These are phyloP conservation scores for Pyrus communis DNA, from an alignment of 306 rosid species.

Conservation along the genomic window DNA sequence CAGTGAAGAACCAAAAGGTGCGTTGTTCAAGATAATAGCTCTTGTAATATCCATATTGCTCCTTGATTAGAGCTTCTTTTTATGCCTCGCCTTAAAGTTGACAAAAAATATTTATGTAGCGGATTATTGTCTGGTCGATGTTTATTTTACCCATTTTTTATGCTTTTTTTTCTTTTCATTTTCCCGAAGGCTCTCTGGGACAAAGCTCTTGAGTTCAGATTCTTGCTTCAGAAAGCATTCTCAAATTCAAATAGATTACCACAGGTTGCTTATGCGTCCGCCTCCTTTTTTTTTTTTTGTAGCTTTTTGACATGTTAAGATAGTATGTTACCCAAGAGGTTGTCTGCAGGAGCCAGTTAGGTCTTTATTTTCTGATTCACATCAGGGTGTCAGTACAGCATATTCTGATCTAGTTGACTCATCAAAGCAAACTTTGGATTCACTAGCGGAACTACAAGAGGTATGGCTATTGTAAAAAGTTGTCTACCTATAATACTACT, in stretches of 20 bases:
- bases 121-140: not conserved
- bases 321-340: slow-evolving; percentile 2
- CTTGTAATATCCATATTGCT: not conserved
- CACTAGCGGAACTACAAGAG: slow-evolving; percentile 75
- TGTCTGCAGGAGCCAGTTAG: slow-evolving; percentile 63
- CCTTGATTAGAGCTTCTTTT: not conserved
- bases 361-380: slow-evolving; percentile 52
- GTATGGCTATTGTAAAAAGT: slow-evolving; percentile 25
- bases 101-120: not conserved
- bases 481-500: not conserved
- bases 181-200: slow-evolving; percentile 67
- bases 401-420: slow-evolving; percentile 59
- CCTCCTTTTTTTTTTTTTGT: not conserved
- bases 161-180: slow-evolving; percentile 14
- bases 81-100: not conserved
- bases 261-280: slow-evolving; percentile 39
- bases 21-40: slow-evolving; percentile 1
- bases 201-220: slow-evolving; percentile 78
- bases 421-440: slow-evolving; percentile 64
- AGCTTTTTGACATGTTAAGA: slow-evolving; percentile 9
- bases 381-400: slow-evolving; percentile 47
- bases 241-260: slow-evolving; percentile 86
- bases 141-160: not conserved
- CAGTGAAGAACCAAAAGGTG: slow-evolving; percentile 84
- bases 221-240: slow-evolving; percentile 77